A percentile compares a stretch with the other conserved stretches of the same genome.
Evolutionary conservation across 2,329 filamentous ascomycete genomes (phyloP).

Genomic region (Decorospora gaudefroyi): DNA sequence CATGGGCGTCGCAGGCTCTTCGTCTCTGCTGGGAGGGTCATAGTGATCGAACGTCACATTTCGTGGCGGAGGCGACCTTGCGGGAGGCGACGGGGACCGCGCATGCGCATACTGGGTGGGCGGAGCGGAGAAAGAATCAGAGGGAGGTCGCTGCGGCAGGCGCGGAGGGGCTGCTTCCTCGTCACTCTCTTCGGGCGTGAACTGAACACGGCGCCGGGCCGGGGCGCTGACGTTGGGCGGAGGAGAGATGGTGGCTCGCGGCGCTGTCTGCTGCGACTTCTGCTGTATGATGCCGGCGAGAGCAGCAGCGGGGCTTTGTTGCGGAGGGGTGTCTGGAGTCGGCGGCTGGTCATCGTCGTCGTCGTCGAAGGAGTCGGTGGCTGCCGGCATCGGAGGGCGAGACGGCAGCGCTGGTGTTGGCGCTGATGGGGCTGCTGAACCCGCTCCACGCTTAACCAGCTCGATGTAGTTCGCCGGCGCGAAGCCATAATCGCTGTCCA

Average conservation of each 20-base stretch:
- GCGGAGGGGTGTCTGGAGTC: slow-evolving; percentile 52
- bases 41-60: slow-evolving; percentile 50
- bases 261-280: slow-evolving; percentile 48
- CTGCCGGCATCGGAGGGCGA: slow-evolving; percentile 46
- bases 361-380: slow-evolving; percentile 53
- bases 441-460: slow-evolving; percentile 57
- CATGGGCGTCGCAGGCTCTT: slow-evolving; percentile 41
- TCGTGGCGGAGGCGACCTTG: slow-evolving; percentile 47
- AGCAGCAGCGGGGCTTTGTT: slow-evolving; percentile 62
- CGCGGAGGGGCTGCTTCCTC: slow-evolving; percentile 63
- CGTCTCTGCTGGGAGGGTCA: slow-evolving; percentile 48
- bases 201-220: slow-evolving; percentile 56
- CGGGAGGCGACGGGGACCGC: slow-evolving; percentile 47
- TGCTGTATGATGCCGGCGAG: slow-evolving; percentile 60
- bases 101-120: slow-evolving; percentile 49
- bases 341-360: slow-evolving; percentile 50
- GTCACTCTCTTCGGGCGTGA: slow-evolving; percentile 70
- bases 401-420: slow-evolving; percentile 55
- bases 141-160: slow-evolving; percentile 66
- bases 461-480: slow-evolving; percentile 97
- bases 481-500: slow-evolving; percentile 86
- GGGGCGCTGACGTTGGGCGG: slow-evolving; percentile 57
- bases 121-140: slow-evolving; percentile 58
- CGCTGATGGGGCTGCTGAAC: slow-evolving; percentile 21
- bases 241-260: slow-evolving; percentile 49